Evolutionary conservation across 1,284 basidiomycete species (phyloP), one percentile per base, ranked within the genome.

Genomic region (Moesziomyces globuligerus): DNA sequence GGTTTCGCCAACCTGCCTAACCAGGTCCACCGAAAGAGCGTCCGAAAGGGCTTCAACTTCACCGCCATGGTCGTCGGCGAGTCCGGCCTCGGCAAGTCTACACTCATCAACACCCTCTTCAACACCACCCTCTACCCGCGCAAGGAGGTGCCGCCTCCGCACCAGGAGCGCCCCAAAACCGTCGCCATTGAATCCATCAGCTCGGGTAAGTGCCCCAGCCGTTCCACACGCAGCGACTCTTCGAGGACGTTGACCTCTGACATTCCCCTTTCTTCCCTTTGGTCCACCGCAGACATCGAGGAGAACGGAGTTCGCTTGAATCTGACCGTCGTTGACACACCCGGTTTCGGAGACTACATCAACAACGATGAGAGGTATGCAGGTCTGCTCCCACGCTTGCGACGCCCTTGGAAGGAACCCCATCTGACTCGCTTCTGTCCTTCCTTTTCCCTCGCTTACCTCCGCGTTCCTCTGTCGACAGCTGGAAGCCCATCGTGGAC

Each of bases 101-200:
- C 80, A 11, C 62, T 81, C 45, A 78, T 81, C 74, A 81, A 81
- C 75, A 81, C 80, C 10, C 71, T 81, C 37, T 81, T 81, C 73
- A 81, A 81, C 74, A 80, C 75, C n/a, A 76, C 75, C 23, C 71
- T 81, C 37, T 80, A 80, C 53, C 78, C 78, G 18, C 73, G 76
- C 65, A 80, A 80, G 50, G 72, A 81, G 56, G 78, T 79, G 25
- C 78, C 75, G 3, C 70, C 73, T 23, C 72, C 74, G 28, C 65
- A 75, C 36, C 69, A 70, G 42, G 80, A 80, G 65, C 57, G 75
- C 64, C 72, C 75, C 26, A 77, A 79, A 64, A 79, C 80, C 0
- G 80, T 81, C 24, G 77, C 77, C 23, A 81, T 81, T 48, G 80
- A 81, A 53, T 79, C 73, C 42, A 81, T 81, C 69, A 80, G 78